These are phyloP conservation scores for Hypoxylon sp. DNA, from an alignment of 2,329 filamentous ascomycete species.

Conservation along the genomic window DNA sequence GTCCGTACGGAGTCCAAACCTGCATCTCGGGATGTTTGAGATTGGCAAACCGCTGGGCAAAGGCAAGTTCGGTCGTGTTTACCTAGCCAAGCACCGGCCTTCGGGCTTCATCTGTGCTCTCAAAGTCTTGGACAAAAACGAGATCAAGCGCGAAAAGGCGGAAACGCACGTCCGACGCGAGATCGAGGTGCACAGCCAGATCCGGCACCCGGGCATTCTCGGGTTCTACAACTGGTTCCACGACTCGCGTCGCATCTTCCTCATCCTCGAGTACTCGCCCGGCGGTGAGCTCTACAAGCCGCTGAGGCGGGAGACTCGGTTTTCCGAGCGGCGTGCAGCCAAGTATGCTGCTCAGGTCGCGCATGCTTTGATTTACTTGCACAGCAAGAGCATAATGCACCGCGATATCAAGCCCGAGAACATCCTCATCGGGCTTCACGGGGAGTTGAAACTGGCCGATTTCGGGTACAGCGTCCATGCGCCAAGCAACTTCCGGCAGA, in stretches of 20 bases:
- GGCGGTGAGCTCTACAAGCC: slow-evolving; percentile 91
- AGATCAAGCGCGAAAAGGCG: slow-evolving; percentile 81
- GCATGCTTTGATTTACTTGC: slow-evolving; percentile 88
- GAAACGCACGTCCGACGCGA: slow-evolving; percentile 90
- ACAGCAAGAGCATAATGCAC: slow-evolving; percentile 97
- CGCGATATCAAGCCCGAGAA: slow-evolving; percentile 98
- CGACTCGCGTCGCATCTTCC: slow-evolving; percentile 86
- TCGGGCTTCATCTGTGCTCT: slow-evolving; percentile 87
- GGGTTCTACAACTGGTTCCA: slow-evolving; percentile 89
- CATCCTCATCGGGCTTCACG: slow-evolving; percentile 93
- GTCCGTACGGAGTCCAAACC: background rate
- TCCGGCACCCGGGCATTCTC: slow-evolving; percentile 87
- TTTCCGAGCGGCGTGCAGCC: slow-evolving; percentile 87
- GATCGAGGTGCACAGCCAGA: slow-evolving; percentile 89
- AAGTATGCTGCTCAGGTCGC: slow-evolving; percentile 92
- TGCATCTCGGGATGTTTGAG: slow-evolving; percentile 91
- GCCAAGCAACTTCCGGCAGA: slow-evolving; percentile 81
- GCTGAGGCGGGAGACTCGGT: slow-evolving; percentile 80
- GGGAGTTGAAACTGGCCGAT: slow-evolving; percentile 97
- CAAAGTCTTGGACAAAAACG: slow-evolving; percentile 87
- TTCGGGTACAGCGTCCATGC: slow-evolving; percentile 99
- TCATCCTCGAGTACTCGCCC: slow-evolving; percentile 88
- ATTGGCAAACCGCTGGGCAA: slow-evolving; percentile 89
- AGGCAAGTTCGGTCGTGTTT: slow-evolving; percentile 89
- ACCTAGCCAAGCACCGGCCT: slow-evolving; percentile 83